Percentiles rank a stretch among this genome's conserved stretches.
Conservation (phyloP, 148 eudicot species). For the Camellia granthamiana region DNA sequence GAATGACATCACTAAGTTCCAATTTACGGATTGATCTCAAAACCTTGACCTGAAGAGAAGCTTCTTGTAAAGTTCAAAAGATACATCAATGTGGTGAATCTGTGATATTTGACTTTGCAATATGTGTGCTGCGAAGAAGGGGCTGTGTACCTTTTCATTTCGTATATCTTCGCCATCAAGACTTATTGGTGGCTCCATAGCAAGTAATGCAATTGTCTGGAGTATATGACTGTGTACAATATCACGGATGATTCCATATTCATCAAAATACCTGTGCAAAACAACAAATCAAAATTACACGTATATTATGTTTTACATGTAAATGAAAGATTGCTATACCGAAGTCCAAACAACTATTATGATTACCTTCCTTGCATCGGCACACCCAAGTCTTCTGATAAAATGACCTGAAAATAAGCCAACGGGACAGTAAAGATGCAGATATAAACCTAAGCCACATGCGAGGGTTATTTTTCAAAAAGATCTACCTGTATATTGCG, state of each 20-base stretch:
- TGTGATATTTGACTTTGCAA: background rate
- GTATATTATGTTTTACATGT: background rate
- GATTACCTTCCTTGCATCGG: constrained; percentile 26
- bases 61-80: background rate
- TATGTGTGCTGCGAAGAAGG: background rate
- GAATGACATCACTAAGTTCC: constrained; percentile 23
- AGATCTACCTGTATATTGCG: constrained; percentile 36
- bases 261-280: constrained; percentile 29
- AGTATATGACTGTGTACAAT: constrained; percentile 39
- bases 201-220: constrained; percentile 33
- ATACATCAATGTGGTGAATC: background rate
- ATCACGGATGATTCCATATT: constrained; percentile 37
- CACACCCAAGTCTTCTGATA: constrained; percentile 25
- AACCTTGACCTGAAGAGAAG: constrained; percentile 39
- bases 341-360: background rate
- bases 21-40: constrained; percentile 36
- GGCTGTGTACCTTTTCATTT: constrained; percentile 36
- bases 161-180: constrained; percentile 45
- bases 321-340: background rate
- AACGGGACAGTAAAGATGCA: background rate
- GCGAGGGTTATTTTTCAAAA: background rate
- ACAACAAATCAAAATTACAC: background rate
- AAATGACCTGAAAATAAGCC: constrained; percentile 15
- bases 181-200: constrained; percentile 43
- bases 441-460: background rate